Evolutionary conservation across 495 filamentous ascomycete genomes (phyloP), one percentile per base, ranked within the genome.

Genomic region (Trichoderma erinaceum): DNA sequence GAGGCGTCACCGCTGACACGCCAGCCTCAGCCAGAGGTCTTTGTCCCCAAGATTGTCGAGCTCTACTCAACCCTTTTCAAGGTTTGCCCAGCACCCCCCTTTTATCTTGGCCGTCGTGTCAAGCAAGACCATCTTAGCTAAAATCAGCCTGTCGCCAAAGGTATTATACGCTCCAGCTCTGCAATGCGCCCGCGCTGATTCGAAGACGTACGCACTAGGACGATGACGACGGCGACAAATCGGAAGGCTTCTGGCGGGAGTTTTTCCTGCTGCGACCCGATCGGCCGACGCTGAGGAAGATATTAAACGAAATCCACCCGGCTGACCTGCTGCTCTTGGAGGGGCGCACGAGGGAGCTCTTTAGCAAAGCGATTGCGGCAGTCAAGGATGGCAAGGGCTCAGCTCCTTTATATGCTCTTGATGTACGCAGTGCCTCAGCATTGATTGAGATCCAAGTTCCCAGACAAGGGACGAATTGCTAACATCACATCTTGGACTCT

Each of bases 171-270:
- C 18, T 41, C 63, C 15, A 11, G n/a, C 32, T 7, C 0, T 21
- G 48, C 13, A 16, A 43, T 46, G 67, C 58, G 32, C 43, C 15
- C 63, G 10, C 8, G 32, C 50, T 44, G 48, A 43, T 41, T 38
- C 43, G 58, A 80, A 76, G 76, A 79, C 66, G 82, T 4, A 87
- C 41, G 77, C 68, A 67, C 66, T 69, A 86, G 77, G 78, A 84
- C 71, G 84, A 88, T 18, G 78, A 82, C 52, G 89, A 92, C 58
- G 84, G 83, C 68, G 78, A 84, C 48, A 87, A 87, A 65, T 85
- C 89, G 0, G 92, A 97, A 69, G 95, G 93, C 11, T 99, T 97
- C 79, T 99, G 95, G 96, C 84, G 86, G 66, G 94, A 97, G 78
- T 92, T 98, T 79, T 99, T 98, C 78, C 82, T 98, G 50, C 83